Evolutionary conservation across 2,329 filamentous ascomycete genomes (phyloP), one percentile per base, ranked within the genome.

Genomic region (Penicillium fuscoglaucum): DNA sequence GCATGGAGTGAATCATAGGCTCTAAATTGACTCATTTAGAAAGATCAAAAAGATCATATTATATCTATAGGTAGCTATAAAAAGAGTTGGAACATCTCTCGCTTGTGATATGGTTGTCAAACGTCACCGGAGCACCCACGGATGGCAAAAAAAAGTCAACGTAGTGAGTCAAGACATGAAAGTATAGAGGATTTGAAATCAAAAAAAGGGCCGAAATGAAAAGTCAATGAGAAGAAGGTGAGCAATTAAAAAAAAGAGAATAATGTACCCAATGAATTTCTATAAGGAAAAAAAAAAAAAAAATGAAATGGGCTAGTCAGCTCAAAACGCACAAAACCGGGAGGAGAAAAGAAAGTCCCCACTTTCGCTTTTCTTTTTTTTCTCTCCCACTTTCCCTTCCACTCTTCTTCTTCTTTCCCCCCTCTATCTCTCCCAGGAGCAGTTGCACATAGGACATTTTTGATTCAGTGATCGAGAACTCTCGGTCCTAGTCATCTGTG

Each of bases 401-500:
- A 65, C 65, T 69, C 65, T 65, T 69, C 56, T 56, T 69, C 66
- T 59, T 66, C 63, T 64, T 65, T 66, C 68, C 59, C 59, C 66
- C 64, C 59, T 61, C 61, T 66, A 63, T 62, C 66, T 62, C 68
- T 66, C 62, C 65, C 60, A 66, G 71, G 72, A 75, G 74, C 69
- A 74, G 70, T 68, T 71, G 70, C 72, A 74, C 70, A 74, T 72
- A 75, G 72, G 65, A 69, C 65, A 33, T 62, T 68, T 68, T 68
- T 69, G 67, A 72, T 71, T 66, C 28, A 57, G 71, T 76, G 76
- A 74, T 78, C 76, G 77, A 77, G 75, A 69, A 70, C 63, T 65
- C 75, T 78, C 74, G 76, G 68, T 76, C 73, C 74, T 77, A 76
- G 66, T 72, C 69, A 65, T 70, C 64, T 74, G 70, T 73, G 72